Evolutionary conservation across 78 protist genomes (phyloP).

Genomic region (Dictyostelium purpureum): DNA sequence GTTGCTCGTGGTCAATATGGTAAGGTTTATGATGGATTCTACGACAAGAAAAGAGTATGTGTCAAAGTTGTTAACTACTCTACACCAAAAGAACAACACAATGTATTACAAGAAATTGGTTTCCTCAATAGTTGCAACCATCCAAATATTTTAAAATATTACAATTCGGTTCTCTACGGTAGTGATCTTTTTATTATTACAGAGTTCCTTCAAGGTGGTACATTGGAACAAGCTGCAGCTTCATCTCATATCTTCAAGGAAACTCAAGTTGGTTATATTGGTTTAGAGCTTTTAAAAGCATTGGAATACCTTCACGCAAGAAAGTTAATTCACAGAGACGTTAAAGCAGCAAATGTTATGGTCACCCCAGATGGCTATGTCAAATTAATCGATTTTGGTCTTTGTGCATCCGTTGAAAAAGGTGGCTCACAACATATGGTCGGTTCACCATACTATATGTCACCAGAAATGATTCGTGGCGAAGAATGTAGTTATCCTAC

Average conservation of each 20-base stretch:
- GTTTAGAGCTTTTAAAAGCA: constrained; percentile 47
- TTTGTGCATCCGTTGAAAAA: constrained; percentile 29
- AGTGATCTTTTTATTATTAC: constrained; percentile 34
- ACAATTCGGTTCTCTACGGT: constrained; percentile 20
- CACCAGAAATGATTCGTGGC: constrained; percentile 78
- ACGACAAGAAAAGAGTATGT: constrained; percentile 59
- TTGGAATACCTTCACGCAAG: constrained; percentile 50
- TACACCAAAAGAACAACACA: constrained; percentile 53
- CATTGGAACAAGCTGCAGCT: constrained; percentile 29
- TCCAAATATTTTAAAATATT: constrained; percentile 32
- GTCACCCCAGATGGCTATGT: constrained; percentile 69
- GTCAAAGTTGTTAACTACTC: constrained; percentile 44
- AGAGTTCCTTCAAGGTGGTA: constrained; percentile 62
- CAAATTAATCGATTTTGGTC: constrained; percentile 77
- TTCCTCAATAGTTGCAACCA: constrained; percentile 41
- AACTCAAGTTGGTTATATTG: constrained; percentile 66
- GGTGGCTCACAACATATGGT: constrained; percentile 70
- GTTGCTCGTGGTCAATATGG: constrained; percentile 46
- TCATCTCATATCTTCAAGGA: constrained; percentile 44
- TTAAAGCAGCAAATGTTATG: constrained; percentile 79
- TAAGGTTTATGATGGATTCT: constrained; percentile 50
- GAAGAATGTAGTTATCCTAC: constrained; percentile 44
- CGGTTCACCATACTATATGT: constrained; percentile 84
- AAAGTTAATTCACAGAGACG: constrained; percentile 71
- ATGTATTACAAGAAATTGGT: constrained; percentile 44